A percentile compares a stretch with the other conserved stretches of the same genome.
Conservation (phyloP, 1,284 basidiomycete species). For the Mycocalia duriaeana region DNA sequence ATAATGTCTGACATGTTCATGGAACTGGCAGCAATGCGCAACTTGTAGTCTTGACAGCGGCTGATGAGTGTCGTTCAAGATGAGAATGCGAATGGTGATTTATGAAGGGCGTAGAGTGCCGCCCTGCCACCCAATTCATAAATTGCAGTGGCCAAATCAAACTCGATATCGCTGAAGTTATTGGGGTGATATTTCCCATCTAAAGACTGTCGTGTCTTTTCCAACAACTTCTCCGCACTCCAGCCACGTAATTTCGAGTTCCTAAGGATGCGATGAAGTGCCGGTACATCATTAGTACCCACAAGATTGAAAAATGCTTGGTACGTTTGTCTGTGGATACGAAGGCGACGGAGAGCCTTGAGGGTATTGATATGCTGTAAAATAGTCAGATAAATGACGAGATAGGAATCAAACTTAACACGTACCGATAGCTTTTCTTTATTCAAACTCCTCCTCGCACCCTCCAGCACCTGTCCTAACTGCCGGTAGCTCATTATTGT, state of each 20-base stretch:
- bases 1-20: slow-evolving; percentile 12
- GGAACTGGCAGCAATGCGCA: slow-evolving; percentile 9
- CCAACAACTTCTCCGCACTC: slow-evolving; percentile 9
- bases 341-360: slow-evolving; percentile 7
- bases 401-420: background rate
- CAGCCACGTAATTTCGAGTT: slow-evolving; percentile 7
- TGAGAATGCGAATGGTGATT: slow-evolving; percentile 15
- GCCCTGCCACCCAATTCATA: slow-evolving; percentile 17
- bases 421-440: slow-evolving; percentile 1
- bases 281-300: slow-evolving; percentile 12
- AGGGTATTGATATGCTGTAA: slow-evolving; percentile 4
- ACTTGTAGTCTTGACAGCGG: slow-evolving; percentile 5
- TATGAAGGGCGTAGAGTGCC: slow-evolving; percentile 14
- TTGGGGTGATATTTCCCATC: slow-evolving; percentile 10
- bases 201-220: slow-evolving; percentile 8
- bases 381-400: background rate
- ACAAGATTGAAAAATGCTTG: slow-evolving; percentile 7
- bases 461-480: background rate
- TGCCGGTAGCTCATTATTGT: slow-evolving; percentile 2
- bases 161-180: slow-evolving; percentile 13
- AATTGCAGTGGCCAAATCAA: slow-evolving; percentile 13
- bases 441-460: background rate
- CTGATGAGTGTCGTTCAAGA: slow-evolving; percentile 7
- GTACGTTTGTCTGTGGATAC: slow-evolving; percentile 9
- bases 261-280: slow-evolving; percentile 12